Evolutionary conservation across 495 filamentous ascomycete species (phyloP).

Genomic region (Talaromyces liani): DNA sequence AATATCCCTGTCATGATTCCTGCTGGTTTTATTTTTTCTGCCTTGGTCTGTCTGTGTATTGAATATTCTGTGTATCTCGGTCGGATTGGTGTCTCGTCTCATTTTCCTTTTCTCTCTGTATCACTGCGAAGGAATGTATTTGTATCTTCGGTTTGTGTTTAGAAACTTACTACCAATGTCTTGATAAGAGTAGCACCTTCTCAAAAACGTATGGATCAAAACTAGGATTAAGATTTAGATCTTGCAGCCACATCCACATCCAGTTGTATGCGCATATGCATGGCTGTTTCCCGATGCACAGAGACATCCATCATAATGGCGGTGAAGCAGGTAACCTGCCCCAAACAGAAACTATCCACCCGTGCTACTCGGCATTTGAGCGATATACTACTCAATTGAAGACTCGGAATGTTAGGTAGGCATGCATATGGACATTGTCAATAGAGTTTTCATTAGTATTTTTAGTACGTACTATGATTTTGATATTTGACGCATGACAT

Average conservation of each 20-base stretch:
- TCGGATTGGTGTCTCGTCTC: slow-evolving; percentile 1
- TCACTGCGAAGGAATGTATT: neutral
- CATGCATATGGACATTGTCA: neutral
- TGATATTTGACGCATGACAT: neutral
- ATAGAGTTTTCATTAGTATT: too few species aligned
- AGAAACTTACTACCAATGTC: neutral
- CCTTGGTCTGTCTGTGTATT: neutral
- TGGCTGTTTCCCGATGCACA: neutral
- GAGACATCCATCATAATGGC: neutral
- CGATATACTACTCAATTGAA: neutral
- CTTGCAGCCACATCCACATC: neutral
- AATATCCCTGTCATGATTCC: neutral
- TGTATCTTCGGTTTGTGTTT: neutral
- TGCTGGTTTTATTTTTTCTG: neutral
- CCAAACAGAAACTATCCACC: neutral
- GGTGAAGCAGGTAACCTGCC: neutral
- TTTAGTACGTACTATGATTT: too few species aligned
- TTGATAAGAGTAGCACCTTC: neutral
- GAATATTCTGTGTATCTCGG: neutral
- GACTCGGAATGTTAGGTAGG: slow-evolving; percentile 4
- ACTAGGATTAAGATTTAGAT: neutral
- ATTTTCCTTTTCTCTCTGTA: neutral
- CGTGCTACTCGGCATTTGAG: neutral
- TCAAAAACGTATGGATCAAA: neutral
- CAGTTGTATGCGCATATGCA: neutral